phyloP scores from a whole-genome alignment of 306 rosid genomes.

The Mucuna pruriens region DNA sequence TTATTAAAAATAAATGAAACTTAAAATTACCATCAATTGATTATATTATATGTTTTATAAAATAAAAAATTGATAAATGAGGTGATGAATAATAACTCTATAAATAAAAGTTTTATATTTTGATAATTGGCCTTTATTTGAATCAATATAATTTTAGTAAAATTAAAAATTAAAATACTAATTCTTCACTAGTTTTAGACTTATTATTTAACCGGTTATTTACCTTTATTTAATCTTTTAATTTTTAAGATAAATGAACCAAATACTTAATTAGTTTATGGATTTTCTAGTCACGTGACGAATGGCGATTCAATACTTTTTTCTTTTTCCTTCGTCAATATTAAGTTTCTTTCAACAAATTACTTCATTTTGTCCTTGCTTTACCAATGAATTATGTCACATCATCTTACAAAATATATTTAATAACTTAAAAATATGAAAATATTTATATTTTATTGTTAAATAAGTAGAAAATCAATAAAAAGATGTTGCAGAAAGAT shows the following conservation, averaged over 20 bases:
- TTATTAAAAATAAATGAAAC: no score
- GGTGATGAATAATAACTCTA: no score
- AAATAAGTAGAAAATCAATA: background rate
- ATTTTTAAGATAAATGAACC: background rate
- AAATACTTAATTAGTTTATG: background rate
- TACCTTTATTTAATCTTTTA: background rate
- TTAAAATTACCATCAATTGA: no score
- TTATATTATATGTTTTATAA: no score
- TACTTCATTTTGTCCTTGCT: background rate
- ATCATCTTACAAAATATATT: background rate
- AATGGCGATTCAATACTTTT: background rate
- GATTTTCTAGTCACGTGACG: background rate
- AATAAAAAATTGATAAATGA: no score
- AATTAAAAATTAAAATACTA: no score
- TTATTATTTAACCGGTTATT: background rate
- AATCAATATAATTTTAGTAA: no score
- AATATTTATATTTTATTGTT: no score
- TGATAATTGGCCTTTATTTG: no score
- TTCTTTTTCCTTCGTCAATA: background rate
- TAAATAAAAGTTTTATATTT: no score
- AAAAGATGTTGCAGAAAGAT: no score
- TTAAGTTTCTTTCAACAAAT: background rate
- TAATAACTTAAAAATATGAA: background rate
- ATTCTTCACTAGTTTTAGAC: background rate
- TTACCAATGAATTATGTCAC: background rate